Conservation (phyloP, 176 grass and related monocot species). For the Chrysopogon serrulatus region DNA sequence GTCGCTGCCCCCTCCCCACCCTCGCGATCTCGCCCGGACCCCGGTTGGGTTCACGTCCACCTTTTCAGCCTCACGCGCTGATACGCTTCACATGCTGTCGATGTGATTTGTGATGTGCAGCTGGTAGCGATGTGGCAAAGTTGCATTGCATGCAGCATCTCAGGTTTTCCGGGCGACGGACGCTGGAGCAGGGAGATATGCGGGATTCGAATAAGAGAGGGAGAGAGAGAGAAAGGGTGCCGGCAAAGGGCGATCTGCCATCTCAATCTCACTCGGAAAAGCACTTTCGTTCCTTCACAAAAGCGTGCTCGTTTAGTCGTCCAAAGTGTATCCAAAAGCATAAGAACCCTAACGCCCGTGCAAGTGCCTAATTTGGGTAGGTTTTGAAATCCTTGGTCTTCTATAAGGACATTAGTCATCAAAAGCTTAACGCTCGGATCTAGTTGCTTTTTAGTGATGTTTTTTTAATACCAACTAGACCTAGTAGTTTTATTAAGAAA, state of each 20-base stretch:
- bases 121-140: neutral
- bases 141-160: neutral
- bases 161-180: neutral
- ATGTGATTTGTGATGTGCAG: neutral
- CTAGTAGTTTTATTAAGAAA: no score
- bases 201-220: neutral
- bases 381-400: neutral
- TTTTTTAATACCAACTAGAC: no score
- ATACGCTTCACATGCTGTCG: slow-evolving; percentile 1
- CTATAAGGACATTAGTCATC: no score
- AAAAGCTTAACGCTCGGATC: neutral
- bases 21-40: neutral
- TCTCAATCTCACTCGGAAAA: neutral
- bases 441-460: neutral
- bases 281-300: neutral
- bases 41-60: neutral
- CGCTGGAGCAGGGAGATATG: neutral
- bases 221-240: neutral
- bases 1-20: neutral
- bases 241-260: neutral
- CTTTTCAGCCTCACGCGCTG: neutral
- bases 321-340: neutral
- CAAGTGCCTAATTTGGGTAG: neutral
- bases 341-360: neutral
- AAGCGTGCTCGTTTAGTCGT: neutral